phyloP scores from a whole-genome alignment of 2,329 filamentous ascomycete genomes.

The Botrytis byssoidea region DNA sequence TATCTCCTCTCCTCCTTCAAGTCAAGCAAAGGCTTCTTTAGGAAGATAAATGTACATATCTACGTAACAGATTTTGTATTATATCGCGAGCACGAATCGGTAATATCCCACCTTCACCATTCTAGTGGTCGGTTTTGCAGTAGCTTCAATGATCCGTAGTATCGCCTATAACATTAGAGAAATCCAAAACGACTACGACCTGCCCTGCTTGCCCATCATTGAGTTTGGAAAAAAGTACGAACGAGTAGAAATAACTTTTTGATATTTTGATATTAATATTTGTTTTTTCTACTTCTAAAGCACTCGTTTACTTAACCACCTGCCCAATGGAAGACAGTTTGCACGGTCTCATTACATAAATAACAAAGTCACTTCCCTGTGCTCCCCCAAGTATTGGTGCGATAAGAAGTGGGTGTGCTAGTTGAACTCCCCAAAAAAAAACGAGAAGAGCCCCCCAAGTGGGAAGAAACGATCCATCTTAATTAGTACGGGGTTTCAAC shows the following conservation, averaged over 20 bases:
- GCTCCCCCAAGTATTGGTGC: not conserved
- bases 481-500: not conserved
- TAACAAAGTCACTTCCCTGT: constrained; percentile 1
- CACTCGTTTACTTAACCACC: not conserved
- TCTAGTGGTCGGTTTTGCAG: not conserved
- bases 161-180: constrained; percentile 2
- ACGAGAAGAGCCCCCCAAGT: not conserved
- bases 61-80: not conserved
- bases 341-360: constrained; percentile 5
- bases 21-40: not conserved
- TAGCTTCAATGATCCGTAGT: constrained; percentile 8
- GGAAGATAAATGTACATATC: not conserved
- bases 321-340: not conserved
- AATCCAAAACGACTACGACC: not conserved
- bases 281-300: not conserved
- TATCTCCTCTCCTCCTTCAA: not conserved
- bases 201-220: not conserved
- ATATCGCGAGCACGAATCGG: not conserved
- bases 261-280: not conserved
- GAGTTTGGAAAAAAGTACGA: not conserved
- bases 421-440: not conserved
- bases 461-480: not conserved
- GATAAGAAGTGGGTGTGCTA: constrained; percentile 2
- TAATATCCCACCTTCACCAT: not conserved
- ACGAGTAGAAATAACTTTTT: no score